phyloP scores from a whole-genome alignment of 768 basidiomycete genomes.

The Gymnopilus junonius region DNA sequence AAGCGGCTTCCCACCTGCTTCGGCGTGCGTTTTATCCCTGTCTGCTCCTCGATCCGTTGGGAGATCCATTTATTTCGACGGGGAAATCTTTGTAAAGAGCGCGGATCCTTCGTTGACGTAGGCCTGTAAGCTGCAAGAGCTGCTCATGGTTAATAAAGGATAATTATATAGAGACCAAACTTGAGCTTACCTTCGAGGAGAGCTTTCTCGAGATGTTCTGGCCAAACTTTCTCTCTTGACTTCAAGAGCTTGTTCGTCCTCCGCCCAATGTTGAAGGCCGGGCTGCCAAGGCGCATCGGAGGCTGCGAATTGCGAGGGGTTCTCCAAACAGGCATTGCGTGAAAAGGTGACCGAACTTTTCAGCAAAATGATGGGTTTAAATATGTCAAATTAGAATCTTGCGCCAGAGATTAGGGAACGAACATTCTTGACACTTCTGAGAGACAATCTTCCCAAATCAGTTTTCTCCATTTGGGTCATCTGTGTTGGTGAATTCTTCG shows the following conservation, averaged over 20 bases:
- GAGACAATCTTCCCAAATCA: constrained; percentile 41
- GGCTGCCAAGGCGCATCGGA: background rate
- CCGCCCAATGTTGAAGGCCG: constrained; percentile 40
- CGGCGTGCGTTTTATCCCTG: constrained; percentile 60
- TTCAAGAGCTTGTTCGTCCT: constrained; percentile 64
- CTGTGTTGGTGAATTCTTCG: background rate
- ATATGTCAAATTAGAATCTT: background rate
- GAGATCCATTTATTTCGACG: constrained; percentile 71
- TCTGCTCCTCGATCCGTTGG: constrained; percentile 59
- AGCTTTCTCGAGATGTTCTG: constrained; percentile 61
- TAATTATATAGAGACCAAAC: constrained; percentile 6
- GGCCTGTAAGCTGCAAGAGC: constrained; percentile 62
- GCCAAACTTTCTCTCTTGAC: constrained; percentile 62
- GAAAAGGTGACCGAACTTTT: background rate
- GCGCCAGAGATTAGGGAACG: background rate
- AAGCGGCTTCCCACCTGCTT: constrained; percentile 75
- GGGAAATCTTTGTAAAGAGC: constrained; percentile 61
- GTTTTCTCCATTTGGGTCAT: constrained; percentile 38
- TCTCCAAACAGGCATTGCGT: background rate
- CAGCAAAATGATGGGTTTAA: background rate
- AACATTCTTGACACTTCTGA: constrained; percentile 31
- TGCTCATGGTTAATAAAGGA: constrained; percentile 25
- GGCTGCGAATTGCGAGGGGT: background rate
- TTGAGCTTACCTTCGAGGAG: constrained; percentile 57
- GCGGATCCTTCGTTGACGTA: constrained; percentile 52